Percentiles rank a stretch among this genome's conserved stretches.
Conservation (phyloP, 441 rosid species). For the Bocquillonia castaneifolia region DNA sequence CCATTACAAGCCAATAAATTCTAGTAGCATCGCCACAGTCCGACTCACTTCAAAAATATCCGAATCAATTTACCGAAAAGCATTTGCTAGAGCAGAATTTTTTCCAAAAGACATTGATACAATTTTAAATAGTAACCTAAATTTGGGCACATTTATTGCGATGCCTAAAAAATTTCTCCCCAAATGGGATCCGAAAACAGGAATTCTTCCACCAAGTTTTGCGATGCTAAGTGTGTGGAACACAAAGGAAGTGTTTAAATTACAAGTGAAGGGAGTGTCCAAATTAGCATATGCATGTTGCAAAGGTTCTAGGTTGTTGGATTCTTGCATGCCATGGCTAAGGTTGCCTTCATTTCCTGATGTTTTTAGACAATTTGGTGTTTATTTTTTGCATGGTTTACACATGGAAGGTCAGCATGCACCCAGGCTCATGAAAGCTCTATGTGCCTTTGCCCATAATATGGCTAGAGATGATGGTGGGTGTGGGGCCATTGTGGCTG, state of each 20-base stretch:
- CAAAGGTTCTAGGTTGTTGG: slow-evolving; percentile 48
- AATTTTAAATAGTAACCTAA: slow-evolving; percentile 41
- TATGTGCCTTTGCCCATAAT: slow-evolving; percentile 57
- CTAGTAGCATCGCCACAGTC: slow-evolving; percentile 31
- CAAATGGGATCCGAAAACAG: slow-evolving; percentile 33
- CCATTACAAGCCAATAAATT: slow-evolving; percentile 36
- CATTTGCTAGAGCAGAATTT: slow-evolving; percentile 46
- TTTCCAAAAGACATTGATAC: slow-evolving; percentile 51
- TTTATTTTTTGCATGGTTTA: slow-evolving; percentile 55
- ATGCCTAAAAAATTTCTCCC: slow-evolving; percentile 30
- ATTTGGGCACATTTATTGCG: slow-evolving; percentile 67
- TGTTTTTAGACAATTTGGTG: slow-evolving; percentile 57
- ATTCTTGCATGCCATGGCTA: slow-evolving; percentile 64
- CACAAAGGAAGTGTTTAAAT: slow-evolving; percentile 59
- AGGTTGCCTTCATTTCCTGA: slow-evolving; percentile 62
- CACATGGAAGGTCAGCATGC: slow-evolving; percentile 55
- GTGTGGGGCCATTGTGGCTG: slow-evolving; percentile 55
- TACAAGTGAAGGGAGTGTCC: slow-evolving; percentile 58
- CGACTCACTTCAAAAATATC: slow-evolving; percentile 31
- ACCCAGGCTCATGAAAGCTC: slow-evolving; percentile 44
- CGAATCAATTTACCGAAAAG: slow-evolving; percentile 34
- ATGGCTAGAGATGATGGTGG: slow-evolving; percentile 54
- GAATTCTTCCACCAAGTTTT: slow-evolving; percentile 37
- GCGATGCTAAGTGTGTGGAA: slow-evolving; percentile 68
- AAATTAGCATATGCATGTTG: slow-evolving; percentile 39